Evolutionary conservation across 1,139 yeast genomes (phyloP), one percentile per base, ranked within the genome.

Genomic region (Hyphopichia pseudoburtonii): DNA sequence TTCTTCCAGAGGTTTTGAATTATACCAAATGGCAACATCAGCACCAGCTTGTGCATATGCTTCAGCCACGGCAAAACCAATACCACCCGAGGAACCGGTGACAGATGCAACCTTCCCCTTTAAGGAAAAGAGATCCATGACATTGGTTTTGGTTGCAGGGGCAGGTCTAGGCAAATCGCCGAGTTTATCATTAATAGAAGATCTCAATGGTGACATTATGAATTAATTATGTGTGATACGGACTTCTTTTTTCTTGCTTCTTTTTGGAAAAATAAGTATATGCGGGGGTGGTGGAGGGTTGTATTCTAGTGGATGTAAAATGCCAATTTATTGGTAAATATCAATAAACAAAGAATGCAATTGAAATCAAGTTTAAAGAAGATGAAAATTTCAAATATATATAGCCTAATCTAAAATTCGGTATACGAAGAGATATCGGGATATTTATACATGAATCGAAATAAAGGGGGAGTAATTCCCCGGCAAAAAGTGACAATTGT

Each of bases 21-120:
- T 67, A 48, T 67, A 66, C 95, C 95, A 86, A 51, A 88, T 73
- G 44, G 90, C 92, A 32, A 88, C 84, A 48, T 86, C 88, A 9
- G 95, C 96, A 37, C 96, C 96, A 4, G 94, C 95, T 64, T 86
- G 94, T 35, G 94, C 90, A 53, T 70, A 86, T 0, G 90, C 94
- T 55, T 81, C 85, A 31, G 95, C 96, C 19, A 86, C 87, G 5
- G 86, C 88, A 47, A 66, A 73, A 10, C 96, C 96, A 51, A 88
- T 88, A 21, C 96, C 96, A 28, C 84, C 76, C 12, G 94, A 82
- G 3, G 94, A 83, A 24, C 96, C 96, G 15, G 96, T 86, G 42
- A 88, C 79, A n/a, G 88, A 78, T 38, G 95, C 95, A 15, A 85
- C 87, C 60, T 86, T 86, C 16, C 95, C 95, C 68, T 82, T 85